Evolutionary conservation across 495 filamentous ascomycete species (phyloP).

Genomic region (Penicillium crystallinum): DNA sequence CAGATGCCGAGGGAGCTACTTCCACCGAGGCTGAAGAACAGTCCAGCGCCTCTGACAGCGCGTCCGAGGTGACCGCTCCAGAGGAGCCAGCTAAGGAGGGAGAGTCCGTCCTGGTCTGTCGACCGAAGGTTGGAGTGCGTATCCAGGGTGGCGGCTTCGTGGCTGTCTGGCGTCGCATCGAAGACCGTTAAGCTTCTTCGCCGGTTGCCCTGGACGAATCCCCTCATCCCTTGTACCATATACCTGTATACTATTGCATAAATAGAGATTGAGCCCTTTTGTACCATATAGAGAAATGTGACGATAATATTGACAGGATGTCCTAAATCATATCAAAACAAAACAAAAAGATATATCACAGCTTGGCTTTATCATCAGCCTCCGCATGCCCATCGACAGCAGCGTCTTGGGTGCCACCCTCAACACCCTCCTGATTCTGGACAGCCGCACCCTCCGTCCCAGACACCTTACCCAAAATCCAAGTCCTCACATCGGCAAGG

Average conservation of each 20-base stretch:
- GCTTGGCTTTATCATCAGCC: slow-evolving; percentile 3
- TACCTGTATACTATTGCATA: slow-evolving; percentile 9
- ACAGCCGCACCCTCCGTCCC: neutral
- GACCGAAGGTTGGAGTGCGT: slow-evolving; percentile 60
- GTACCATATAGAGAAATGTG: slow-evolving; percentile 10
- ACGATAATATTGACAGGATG: neutral
- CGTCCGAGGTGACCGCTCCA: neutral
- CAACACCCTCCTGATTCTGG: neutral
- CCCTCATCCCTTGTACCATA: slow-evolving; percentile 5
- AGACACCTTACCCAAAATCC: slow-evolving; percentile 55
- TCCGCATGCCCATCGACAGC: neutral
- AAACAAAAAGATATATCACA: slow-evolving; percentile 4
- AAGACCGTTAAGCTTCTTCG: slow-evolving; percentile 22
- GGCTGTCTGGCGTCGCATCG: slow-evolving; percentile 56
- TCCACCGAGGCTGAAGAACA: slow-evolving; percentile 10
- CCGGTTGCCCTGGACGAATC: neutral
- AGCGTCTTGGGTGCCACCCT: neutral
- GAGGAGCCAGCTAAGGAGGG: slow-evolving; percentile 23
- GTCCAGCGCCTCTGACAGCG: neutral
- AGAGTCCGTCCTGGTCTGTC: slow-evolving; percentile 56
- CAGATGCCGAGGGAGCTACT: slow-evolving; percentile 11
- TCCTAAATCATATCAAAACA: neutral
- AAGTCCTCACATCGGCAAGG: slow-evolving; percentile 64
- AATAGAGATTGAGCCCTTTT: slow-evolving; percentile 2
- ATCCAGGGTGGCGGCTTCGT: slow-evolving; percentile 69